These are phyloP conservation scores for Uncinocarpus reesii DNA, from an alignment of 2,329 filamentous ascomycete species.

Conservation along the genomic window DNA sequence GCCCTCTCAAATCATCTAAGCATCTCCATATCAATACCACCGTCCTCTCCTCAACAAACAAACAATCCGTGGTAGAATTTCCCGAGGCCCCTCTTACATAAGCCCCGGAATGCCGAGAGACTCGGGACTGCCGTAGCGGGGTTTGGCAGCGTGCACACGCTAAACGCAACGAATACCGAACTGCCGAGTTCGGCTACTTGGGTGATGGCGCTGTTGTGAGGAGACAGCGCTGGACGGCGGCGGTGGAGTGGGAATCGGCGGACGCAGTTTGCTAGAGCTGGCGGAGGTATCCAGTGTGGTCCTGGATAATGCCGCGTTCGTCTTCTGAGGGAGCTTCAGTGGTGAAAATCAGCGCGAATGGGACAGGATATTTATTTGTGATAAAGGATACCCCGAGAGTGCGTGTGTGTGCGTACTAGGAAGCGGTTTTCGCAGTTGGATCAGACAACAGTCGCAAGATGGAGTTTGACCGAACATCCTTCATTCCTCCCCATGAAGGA, in stretches of 20 bases:
- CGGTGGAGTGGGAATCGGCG: neutral
- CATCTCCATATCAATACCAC: neutral
- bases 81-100: conserved; percentile 1
- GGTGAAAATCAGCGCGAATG: too few relatives aligned
- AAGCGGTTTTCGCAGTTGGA: too few relatives aligned
- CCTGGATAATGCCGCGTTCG: too few relatives aligned
- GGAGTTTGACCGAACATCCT: conserved; percentile 16
- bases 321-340: too few relatives aligned
- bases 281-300: too few relatives aligned
- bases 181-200: conserved; percentile 1
- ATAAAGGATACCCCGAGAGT: too few relatives aligned
- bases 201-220: neutral
- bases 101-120: neutral
- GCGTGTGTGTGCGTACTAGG: too few relatives aligned
- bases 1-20: neutral
- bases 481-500: conserved; percentile 21
- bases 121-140: conserved; percentile 6
- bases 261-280: too few relatives aligned
- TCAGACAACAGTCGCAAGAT: conserved; percentile 6
- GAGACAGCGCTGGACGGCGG: neutral
- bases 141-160: too few relatives aligned
- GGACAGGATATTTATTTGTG: too few relatives aligned
- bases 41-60: neutral
- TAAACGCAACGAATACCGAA: neutral
- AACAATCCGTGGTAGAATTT: neutral